Evolutionary conservation across 2,329 filamentous ascomycete species (phyloP).

Genomic region (Cytospora piceicola): DNA sequence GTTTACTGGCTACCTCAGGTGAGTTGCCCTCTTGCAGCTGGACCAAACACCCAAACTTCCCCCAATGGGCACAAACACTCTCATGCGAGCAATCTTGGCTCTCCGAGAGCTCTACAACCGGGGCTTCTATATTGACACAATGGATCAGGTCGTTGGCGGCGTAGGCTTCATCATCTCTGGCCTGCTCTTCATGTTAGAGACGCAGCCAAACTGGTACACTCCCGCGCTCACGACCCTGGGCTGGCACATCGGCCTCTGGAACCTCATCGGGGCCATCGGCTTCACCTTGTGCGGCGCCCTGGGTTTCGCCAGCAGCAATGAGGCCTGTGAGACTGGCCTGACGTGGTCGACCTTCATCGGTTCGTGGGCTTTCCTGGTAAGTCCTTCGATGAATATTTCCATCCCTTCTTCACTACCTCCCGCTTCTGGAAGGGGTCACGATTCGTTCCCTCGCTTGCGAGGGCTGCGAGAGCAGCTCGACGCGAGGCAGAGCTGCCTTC

Average conservation of each 20-base stretch:
- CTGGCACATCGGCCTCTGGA: constrained; percentile 71
- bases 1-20: constrained; percentile 66
- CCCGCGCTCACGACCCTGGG: constrained; percentile 61
- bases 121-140: not conserved
- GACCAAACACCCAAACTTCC: not conserved
- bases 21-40: constrained; percentile 33
- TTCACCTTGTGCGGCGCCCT: constrained; percentile 66
- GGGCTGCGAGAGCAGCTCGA: not conserved
- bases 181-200: constrained; percentile 67
- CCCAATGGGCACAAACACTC: not conserved
- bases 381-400: constrained; percentile 8
- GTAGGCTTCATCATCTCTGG: constrained; percentile 63
- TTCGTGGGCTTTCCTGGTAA: constrained; percentile 52
- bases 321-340: constrained; percentile 50
- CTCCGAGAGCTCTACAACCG: not conserved
- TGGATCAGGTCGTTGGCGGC: constrained; percentile 61
- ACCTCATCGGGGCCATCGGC: constrained; percentile 64
- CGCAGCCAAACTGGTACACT: constrained; percentile 64
- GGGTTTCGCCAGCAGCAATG: constrained; percentile 50
- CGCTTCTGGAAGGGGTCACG: not conserved
- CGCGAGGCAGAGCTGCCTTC: not conserved
- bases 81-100: not conserved
- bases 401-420: not conserved
- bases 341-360: constrained; percentile 55
- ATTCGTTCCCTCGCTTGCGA: not conserved